A percentile compares a stretch with the other conserved stretches of the same genome.
phyloP scores from a whole-genome alignment of 352 stramenopile species.

The Phytophthora kernoviae region DNA sequence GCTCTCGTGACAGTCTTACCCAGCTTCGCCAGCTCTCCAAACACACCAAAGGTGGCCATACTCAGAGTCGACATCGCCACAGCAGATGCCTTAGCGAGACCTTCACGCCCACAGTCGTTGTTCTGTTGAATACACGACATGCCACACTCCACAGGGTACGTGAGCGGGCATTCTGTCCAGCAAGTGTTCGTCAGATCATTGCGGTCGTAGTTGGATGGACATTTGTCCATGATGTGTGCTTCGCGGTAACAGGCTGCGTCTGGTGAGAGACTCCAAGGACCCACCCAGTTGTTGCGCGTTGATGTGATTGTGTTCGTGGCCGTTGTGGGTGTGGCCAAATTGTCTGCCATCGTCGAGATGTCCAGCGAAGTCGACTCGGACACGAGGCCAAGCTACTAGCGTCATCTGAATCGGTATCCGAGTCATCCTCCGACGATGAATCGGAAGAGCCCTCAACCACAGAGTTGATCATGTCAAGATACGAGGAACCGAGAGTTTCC shows the following conservation, averaged over 20 bases:
- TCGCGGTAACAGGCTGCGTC: constrained; percentile 39
- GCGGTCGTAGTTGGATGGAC: constrained; percentile 27
- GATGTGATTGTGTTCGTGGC: neutral
- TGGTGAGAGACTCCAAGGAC: constrained; percentile 6
- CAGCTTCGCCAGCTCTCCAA: constrained; percentile 24
- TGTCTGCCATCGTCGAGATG: constrained; percentile 6
- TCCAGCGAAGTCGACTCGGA: too few species aligned
- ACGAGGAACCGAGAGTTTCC: constrained; percentile 27
- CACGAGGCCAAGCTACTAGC: too few species aligned
- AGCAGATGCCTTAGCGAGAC: constrained; percentile 21
- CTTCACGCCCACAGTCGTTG: constrained; percentile 33
- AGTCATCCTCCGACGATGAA: too few species aligned
- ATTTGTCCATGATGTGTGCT: constrained; percentile 22
- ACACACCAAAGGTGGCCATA: constrained; percentile 22
- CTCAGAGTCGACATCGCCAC: constrained; percentile 29
- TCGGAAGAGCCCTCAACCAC: constrained; percentile 9
- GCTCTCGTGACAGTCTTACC: constrained; percentile 32
- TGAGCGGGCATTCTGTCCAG: constrained; percentile 42
- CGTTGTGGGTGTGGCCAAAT: neutral
- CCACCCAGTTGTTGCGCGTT: constrained; percentile 23
- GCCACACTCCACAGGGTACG: constrained; percentile 49
- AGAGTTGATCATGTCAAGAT: constrained; percentile 26
- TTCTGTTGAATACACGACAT: constrained; percentile 52
- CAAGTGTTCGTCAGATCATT: constrained; percentile 32
- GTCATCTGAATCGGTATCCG: neutral